Percentiles rank a stretch among this genome's conserved stretches.
Conservation (phyloP, 345 rosid genomes). For the Excoecaria agallocha region DNA sequence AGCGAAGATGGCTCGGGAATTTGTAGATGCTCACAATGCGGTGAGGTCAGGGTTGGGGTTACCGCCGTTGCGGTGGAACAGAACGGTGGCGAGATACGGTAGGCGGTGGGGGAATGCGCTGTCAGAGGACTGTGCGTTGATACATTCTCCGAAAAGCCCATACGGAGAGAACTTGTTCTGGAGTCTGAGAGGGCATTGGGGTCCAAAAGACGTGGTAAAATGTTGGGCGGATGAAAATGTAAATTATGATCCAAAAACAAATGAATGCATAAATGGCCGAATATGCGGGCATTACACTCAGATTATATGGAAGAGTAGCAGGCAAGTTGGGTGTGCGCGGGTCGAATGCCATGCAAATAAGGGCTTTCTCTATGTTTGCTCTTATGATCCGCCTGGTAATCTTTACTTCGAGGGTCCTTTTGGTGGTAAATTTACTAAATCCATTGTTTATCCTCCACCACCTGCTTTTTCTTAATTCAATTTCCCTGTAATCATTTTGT, state of each 20-base stretch:
- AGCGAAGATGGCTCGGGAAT: background rate
- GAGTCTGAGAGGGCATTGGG: conserved; percentile 38
- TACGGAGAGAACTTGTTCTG: conserved; percentile 60
- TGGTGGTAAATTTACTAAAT: conserved; percentile 18
- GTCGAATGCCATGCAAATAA: conserved; percentile 19
- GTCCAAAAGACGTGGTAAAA: conserved; percentile 29
- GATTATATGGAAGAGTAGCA: conserved; percentile 44
- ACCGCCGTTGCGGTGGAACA: conserved; percentile 40
- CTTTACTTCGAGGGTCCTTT: conserved; percentile 41
- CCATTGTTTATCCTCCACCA: conserved; percentile 15
- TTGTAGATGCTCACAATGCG: conserved; percentile 41
- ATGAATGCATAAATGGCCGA: conserved; percentile 27
- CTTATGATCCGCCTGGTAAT: conserved; percentile 55
- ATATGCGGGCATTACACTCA: conserved; percentile 65
- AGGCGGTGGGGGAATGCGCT: conserved; percentile 38
- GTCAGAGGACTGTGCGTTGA: conserved; percentile 33
- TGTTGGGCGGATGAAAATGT: conserved; percentile 40
- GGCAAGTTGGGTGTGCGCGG: conserved; percentile 41
- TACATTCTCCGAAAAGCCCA: conserved; percentile 39
- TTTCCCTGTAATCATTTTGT: background rate
- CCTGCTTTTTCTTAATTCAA: background rate
- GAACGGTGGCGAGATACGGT: conserved; percentile 36
- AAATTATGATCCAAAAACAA: conserved; percentile 27
- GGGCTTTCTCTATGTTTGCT: conserved; percentile 41
- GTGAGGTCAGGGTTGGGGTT: conserved; percentile 28